A percentile compares a stretch with the other conserved stretches of the same genome.
Evolutionary conservation across 495 filamentous ascomycete species (phyloP).

Genomic region (Chaetomium cochliodes): DNA sequence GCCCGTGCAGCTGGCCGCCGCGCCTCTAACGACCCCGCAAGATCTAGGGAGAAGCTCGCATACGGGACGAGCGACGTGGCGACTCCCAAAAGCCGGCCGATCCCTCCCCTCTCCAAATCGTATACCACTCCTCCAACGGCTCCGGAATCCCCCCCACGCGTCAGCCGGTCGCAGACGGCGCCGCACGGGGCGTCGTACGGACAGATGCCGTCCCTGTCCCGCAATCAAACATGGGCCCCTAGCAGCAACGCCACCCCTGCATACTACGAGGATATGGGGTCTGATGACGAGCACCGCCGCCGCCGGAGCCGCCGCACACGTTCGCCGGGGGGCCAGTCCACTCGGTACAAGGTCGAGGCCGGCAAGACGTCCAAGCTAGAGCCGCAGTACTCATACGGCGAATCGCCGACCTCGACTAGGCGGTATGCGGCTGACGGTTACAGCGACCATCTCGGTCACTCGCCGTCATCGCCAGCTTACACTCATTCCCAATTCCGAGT

Average conservation of each 20-base stretch:
- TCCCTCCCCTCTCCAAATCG: constrained; percentile 38
- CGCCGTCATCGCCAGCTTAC: constrained; percentile 21
- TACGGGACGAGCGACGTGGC: constrained; percentile 32
- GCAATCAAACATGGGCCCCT: constrained; percentile 30
- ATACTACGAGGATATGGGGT: constrained; percentile 27
- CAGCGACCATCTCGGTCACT: constrained; percentile 12
- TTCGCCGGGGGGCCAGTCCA: constrained; percentile 22
- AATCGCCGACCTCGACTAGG: constrained; percentile 28
- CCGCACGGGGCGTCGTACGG: constrained; percentile 24
- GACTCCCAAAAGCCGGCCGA: constrained; percentile 27
- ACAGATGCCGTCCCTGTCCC: constrained; percentile 22
- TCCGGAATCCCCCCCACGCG: constrained; percentile 34
- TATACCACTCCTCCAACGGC: constrained; percentile 23
- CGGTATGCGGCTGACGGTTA: constrained; percentile 20
- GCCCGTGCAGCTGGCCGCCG: constrained; percentile 38
- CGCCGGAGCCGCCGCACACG: constrained; percentile 26
- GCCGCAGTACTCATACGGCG: constrained; percentile 25
- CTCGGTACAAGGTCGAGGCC: constrained; percentile 30
- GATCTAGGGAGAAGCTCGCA: constrained; percentile 37
- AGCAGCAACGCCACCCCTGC: constrained; percentile 11
- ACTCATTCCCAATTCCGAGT: constrained; percentile 24
- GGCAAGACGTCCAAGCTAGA: constrained; percentile 31
- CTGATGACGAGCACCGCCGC: constrained; percentile 34
- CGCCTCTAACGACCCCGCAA: constrained; percentile 43
- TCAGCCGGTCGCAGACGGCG: constrained; percentile 31